Base-by-base conservation (phyloP, 805 yeast species). In the Candida awuae region DNA sequence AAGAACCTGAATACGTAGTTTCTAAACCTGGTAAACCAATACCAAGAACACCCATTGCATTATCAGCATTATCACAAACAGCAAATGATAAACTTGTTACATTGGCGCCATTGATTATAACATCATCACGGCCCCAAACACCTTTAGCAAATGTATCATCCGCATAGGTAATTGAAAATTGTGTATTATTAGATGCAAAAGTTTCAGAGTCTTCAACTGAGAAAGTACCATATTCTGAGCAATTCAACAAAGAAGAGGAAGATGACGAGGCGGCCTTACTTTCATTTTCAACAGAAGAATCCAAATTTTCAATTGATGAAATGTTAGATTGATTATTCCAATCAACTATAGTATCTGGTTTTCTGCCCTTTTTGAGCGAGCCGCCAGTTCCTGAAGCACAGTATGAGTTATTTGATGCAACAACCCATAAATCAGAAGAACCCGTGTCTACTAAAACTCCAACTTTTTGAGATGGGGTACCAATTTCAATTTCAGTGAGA, bases 11-110 rank as follows among this genome's bases (percentile, higher is more conserved):
- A 25, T 54, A 38, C 1, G 90, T 81, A 3, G 75, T 65, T 58
- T 87, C 94, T 38, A 83, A 66, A 10, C 76, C 82, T 4, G 72
- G 61, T 36, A 81, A 66, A 12, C 92, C 90, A 43, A 84, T 75
- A 18, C 88, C 87, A 29, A 84, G 59, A 21, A 84, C 88, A 42
- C 94, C 90, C 43, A 70, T 60, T 10, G 75, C 57, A 3, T 88
- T 75, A 45, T 76, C 73, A 1, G 85, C 71, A 29, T 58, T 56
- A 53, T 75, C 75, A 3, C 84, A 92, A 21, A 86, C 75, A 1
- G 94, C 96, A 57, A 87, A 73, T 4, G 85, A 73, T 17, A 82
- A 60, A 37, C 65, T 61, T 0, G 64, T 45, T 8, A 84, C 63
- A 2, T 66, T 57, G 9, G 67, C 58, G 35, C 66, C 73, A 34